phyloP scores from a whole-genome alignment of 2,329 filamentous ascomycete genomes.

The Bretziella fagacearum region DNA sequence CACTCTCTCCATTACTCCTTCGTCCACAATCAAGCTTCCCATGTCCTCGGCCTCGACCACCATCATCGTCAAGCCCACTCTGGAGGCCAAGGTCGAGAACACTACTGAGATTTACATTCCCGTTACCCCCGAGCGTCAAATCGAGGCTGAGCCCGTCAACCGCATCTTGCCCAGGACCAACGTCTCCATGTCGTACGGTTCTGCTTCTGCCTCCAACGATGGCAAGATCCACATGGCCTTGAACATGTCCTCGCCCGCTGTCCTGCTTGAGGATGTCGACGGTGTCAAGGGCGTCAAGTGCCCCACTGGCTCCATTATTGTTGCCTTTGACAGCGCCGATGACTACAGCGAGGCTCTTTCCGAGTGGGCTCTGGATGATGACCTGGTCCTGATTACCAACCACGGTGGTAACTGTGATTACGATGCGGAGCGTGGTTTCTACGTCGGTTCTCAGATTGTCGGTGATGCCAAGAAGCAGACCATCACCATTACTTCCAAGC shows the following conservation, averaged over 20 bases:
- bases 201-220: constrained; percentile 13
- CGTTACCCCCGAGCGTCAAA: constrained; percentile 15
- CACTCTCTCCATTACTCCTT: background rate
- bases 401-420: constrained; percentile 26
- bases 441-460: constrained; percentile 20
- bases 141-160: constrained; percentile 14
- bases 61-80: constrained; percentile 2
- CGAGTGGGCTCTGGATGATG: constrained; percentile 15
- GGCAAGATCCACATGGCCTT: constrained; percentile 18
- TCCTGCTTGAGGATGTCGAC: constrained; percentile 17
- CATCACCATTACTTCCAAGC: constrained; percentile 21
- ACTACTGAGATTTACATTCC: constrained; percentile 16
- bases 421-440: constrained; percentile 26
- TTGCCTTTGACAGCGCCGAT: constrained; percentile 15
- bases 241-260: constrained; percentile 16
- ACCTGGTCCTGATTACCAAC: constrained; percentile 27
- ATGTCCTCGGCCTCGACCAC: constrained; percentile 1
- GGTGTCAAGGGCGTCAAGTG: constrained; percentile 16
- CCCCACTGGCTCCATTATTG: constrained; percentile 14
- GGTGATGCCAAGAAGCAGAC: constrained; percentile 17
- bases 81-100: background rate
- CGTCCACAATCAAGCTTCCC: background rate
- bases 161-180: background rate
- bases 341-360: constrained; percentile 16
- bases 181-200: constrained; percentile 14